These are phyloP conservation scores for Dioscorea dumetorum DNA, from an alignment of 106 monocot species.

Conservation along the genomic window DNA sequence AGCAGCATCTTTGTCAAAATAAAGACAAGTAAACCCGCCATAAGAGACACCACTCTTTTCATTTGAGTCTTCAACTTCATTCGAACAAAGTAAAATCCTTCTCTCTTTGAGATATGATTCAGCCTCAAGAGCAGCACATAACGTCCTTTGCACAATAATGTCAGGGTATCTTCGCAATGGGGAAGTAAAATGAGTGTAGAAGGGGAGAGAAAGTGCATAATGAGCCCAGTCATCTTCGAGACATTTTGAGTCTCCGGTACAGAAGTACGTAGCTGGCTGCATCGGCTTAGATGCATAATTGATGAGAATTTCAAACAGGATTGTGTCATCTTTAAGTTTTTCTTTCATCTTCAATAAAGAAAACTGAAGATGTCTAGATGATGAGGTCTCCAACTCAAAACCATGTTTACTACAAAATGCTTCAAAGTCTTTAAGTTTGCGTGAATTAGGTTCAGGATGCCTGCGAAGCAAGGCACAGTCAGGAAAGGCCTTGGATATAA, in stretches of 20 bases:
- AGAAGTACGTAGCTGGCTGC: slow-evolving; percentile 87
- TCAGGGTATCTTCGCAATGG: slow-evolving; percentile 92
- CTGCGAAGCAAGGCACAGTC: slow-evolving; percentile 73
- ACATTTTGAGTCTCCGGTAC: slow-evolving; percentile 56
- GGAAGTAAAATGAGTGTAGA: slow-evolving; percentile 91
- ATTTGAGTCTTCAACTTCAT: slow-evolving; percentile 1
- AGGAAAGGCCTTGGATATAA: slow-evolving; percentile 76
- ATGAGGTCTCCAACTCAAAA: slow-evolving; percentile 74
- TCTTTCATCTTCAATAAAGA: slow-evolving; percentile 72
- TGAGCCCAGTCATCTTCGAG: slow-evolving; percentile 80
- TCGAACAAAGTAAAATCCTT: neutral
- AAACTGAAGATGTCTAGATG: slow-evolving; percentile 64
- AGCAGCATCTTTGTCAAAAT: slow-evolving; percentile 46
- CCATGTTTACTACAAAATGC: slow-evolving; percentile 74
- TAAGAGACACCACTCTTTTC: neutral
- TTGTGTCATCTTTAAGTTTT: slow-evolving; percentile 62
- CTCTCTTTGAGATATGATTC: slow-evolving; percentile 51
- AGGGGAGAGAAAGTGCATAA: slow-evolving; percentile 70
- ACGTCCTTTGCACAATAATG: slow-evolving; percentile 83
- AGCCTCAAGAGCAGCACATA: slow-evolving; percentile 66
- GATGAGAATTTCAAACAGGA: slow-evolving; percentile 67
- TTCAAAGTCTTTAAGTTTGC: slow-evolving; percentile 87
- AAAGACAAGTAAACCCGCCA: slow-evolving; percentile 51
- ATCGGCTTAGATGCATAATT: slow-evolving; percentile 80
- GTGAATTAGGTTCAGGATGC: slow-evolving; percentile 79